Base-by-base conservation (phyloP, 192 early-diverging fungal genomes). In the Diversispora epigaea region DNA sequence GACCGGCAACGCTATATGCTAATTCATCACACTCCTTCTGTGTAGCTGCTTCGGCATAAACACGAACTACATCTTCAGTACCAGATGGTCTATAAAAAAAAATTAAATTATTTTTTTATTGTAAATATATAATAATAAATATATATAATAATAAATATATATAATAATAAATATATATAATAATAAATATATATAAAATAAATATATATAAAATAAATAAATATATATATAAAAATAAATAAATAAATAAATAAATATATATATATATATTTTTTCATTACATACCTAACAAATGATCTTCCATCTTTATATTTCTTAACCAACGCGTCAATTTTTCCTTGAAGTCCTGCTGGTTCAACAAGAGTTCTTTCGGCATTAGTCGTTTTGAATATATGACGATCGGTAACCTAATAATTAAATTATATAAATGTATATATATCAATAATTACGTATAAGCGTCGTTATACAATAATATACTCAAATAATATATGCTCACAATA, bases 1-100 rank as follows among this genome's bases (percentile, higher is more conserved):
- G 83, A 6, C 94, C 96, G 8, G 91, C 93, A 68, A 99, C 91
- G 14, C 88, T 90, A 79, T 89, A 91, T 25, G 94, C 88, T 54
- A 99, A 85, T 71, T 91, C 86, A 70, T 98, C 97, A 57, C 93
- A 93, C 73, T 98, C 91, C 10, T 91, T 83, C 56, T 91, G 89
- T 1, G 96, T 96, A 47, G 93, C 94, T 21, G 98, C 98, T 83
- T 99, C 98, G 45, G 98, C 96, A 78, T 99, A 99, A 14, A 99
- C 96, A 62, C 98, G 93, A 19, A 99, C 98, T 11, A 96, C 93
- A 78, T 99, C 98, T 80, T 99, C 98, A 32, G 98, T 99, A 44
- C 98, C 98, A 12, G 95, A 97, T 19, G 98, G 95, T 70, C 91
- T 91, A 72, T 40, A 66, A 7, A 45, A 21, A 80, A 50, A 6